Evolutionary conservation across 352 stramenopile genomes (phyloP).

Genomic region (Salisapilia sapeloensis): DNA sequence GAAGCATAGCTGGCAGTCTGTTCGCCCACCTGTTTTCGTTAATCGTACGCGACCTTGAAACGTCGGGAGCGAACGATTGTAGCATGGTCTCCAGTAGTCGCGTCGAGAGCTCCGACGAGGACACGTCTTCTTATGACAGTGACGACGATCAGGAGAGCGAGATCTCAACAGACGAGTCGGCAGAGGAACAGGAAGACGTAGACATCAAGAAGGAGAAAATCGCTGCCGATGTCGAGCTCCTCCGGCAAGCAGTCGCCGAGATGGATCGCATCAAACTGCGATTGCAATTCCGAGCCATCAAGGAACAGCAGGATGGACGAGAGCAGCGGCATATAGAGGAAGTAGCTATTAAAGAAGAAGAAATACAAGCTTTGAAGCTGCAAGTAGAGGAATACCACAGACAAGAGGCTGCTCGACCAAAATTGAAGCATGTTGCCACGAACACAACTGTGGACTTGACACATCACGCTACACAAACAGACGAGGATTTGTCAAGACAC

Average conservation of each 20-base stretch:
- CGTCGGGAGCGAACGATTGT: too few relatives aligned
- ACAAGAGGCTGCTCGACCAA: background rate
- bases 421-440: background rate
- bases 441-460: too few relatives aligned
- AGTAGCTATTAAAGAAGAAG: background rate
- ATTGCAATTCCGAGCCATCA: conserved; percentile 22
- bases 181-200: conserved; percentile 2
- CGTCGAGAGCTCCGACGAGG: too few relatives aligned
- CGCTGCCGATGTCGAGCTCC: conserved; percentile 16
- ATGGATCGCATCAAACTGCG: conserved; percentile 44
- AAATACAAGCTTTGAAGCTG: background rate
- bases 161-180: background rate
- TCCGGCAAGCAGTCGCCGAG: conserved; percentile 28
- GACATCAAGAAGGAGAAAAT: conserved; percentile 15
- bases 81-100: too few relatives aligned
- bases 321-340: conserved; percentile 4
- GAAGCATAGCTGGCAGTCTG: too few relatives aligned
- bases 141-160: conserved; percentile 1
- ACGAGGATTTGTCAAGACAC: too few relatives aligned
- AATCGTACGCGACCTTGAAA: too few relatives aligned
- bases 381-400: too few relatives aligned
- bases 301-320: conserved; percentile 7
- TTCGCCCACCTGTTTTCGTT: too few relatives aligned
- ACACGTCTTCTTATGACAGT: too few relatives aligned
- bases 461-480: too few relatives aligned